Evolutionary conservation across 768 basidiomycete species (phyloP).

Genomic region (Phaeotremella skinneri): DNA sequence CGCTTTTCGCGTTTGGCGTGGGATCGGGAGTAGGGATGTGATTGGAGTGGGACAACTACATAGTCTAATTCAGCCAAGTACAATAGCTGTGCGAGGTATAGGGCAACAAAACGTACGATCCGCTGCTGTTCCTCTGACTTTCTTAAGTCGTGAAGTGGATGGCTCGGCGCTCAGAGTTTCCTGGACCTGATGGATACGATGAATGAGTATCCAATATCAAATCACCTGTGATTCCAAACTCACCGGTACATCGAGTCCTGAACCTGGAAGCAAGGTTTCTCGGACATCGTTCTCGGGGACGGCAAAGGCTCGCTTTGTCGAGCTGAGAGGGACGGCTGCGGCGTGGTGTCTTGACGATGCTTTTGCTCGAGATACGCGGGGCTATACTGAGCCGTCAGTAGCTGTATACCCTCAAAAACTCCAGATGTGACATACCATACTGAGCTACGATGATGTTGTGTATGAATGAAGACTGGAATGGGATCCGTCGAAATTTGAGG

Average conservation of each 20-base stretch:
- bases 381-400: conserved; percentile 15
- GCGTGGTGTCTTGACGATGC: conserved; percentile 20
- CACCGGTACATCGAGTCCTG: neutral
- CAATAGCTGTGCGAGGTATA: too few species aligned
- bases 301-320: conserved; percentile 18
- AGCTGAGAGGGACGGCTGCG: conserved; percentile 21
- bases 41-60: conserved; percentile 4
- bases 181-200: too few species aligned
- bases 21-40: conserved; percentile 42
- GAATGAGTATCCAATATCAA: too few species aligned
- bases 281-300: conserved; percentile 6
- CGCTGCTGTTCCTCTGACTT: neutral
- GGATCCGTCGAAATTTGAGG: too few species aligned
- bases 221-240: too few species aligned
- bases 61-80: too few species aligned
- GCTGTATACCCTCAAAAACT: too few species aligned
- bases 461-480: too few species aligned
- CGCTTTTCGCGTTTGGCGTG: conserved; percentile 41
- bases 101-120: neutral
- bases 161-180: neutral
- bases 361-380: conserved; percentile 22
- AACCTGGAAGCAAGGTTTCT: conserved; percentile 7
- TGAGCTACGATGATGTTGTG: too few species aligned
- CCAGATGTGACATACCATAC: too few species aligned
- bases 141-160: neutral